Evolutionary conservation across 331 rosid genomes (phyloP).

Genomic region (Cydonia oblonga): DNA sequence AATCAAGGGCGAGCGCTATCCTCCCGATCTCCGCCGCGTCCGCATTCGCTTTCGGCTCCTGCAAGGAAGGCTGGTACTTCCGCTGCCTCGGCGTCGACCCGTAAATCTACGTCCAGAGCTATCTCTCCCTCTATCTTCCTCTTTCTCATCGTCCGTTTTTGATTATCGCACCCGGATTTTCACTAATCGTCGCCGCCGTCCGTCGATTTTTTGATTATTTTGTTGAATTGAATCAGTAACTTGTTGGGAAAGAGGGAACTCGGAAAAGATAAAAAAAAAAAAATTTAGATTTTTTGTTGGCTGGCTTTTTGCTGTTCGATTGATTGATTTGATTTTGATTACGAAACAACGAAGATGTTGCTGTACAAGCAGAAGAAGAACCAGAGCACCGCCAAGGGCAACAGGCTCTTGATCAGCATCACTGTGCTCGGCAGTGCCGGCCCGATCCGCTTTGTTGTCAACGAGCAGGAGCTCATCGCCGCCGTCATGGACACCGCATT

Average conservation of each 20-base stretch:
- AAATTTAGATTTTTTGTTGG: not conserved
- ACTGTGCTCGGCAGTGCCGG: slow-evolving; percentile 88
- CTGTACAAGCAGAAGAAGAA: slow-evolving; percentile 72
- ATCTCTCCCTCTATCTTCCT: not conserved
- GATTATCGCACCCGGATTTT: not conserved
- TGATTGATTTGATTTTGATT: not conserved
- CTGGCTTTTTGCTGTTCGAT: not conserved
- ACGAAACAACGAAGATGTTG: slow-evolving; percentile 39
- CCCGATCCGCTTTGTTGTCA: slow-evolving; percentile 81
- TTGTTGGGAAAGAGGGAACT: not conserved
- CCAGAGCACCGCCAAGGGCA: slow-evolving; percentile 39
- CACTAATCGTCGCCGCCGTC: not conserved
- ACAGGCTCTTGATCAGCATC: slow-evolving; percentile 64
- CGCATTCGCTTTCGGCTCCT: slow-evolving; percentile 69
- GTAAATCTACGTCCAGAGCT: slow-evolving; percentile 18
- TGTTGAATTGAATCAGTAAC: not conserved
- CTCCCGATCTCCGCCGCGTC: slow-evolving; percentile 42
- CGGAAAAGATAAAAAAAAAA: too few species aligned
- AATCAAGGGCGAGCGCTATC: slow-evolving; percentile 72
- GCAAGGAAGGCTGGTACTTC: slow-evolving; percentile 96
- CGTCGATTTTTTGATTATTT: not conserved
- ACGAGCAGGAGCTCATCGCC: slow-evolving; percentile 53
- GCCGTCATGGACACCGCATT: slow-evolving; percentile 73
- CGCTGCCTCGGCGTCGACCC: slow-evolving; percentile 99
- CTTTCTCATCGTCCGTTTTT: not conserved